Conservation (phyloP, 169 alveolate species). For the Plasmodium berghei region DNA sequence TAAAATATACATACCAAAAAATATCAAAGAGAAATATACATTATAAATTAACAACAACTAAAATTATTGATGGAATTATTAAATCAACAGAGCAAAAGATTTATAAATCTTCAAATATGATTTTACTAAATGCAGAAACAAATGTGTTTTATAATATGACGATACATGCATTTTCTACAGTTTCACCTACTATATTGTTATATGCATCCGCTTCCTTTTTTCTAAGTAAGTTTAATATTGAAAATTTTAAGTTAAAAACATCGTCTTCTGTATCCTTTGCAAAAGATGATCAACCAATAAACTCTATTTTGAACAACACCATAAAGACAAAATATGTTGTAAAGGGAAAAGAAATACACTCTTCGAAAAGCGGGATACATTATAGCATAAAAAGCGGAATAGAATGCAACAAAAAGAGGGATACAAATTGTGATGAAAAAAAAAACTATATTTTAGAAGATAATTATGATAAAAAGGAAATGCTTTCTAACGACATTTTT, state of each 20-base stretch:
- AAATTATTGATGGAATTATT: conserved; percentile 50
- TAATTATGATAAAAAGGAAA: conserved; percentile 6
- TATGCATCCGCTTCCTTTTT: conserved; percentile 56
- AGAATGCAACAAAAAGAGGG: background rate
- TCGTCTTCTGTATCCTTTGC: conserved; percentile 34
- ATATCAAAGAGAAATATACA: conserved; percentile 54
- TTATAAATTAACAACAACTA: conserved; percentile 63
- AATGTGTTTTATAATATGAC: conserved; percentile 64
- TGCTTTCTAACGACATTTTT: background rate
- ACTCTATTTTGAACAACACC: background rate
- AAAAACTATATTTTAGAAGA: background rate
- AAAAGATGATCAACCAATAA: conserved; percentile 18
- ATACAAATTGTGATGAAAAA: background rate
- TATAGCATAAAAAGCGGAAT: background rate
- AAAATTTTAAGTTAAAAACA: conserved; percentile 55
- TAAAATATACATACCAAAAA: conserved; percentile 32
- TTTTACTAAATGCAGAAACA: conserved; percentile 71
- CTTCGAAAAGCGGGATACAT: background rate
- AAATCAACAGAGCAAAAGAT: conserved; percentile 69
- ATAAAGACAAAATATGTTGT: background rate
- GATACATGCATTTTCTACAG: conserved; percentile 49
- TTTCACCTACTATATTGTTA: conserved; percentile 34
- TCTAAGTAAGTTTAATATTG: conserved; percentile 44
- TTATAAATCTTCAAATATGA: conserved; percentile 69
- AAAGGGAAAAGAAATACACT: background rate